Evolutionary conservation across 2,329 filamentous ascomycete species (phyloP).

Genomic region (Leptographium radiaticola): DNA sequence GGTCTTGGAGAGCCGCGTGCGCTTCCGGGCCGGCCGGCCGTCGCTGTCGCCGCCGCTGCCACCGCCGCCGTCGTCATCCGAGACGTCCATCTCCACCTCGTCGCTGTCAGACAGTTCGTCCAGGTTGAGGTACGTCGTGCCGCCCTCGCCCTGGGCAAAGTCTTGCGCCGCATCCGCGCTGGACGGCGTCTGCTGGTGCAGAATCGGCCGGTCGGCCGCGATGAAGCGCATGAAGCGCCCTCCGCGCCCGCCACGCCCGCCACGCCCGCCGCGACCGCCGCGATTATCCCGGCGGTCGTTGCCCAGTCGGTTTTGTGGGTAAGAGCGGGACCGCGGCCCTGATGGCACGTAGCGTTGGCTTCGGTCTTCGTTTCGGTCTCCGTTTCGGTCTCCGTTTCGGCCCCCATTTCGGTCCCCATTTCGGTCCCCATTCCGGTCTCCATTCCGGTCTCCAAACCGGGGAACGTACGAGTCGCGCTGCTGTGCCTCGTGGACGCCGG

Average conservation of each 20-base stretch:
- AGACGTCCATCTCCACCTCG: conserved; percentile 53
- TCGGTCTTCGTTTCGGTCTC: not conserved
- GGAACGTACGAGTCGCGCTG: conserved; percentile 32
- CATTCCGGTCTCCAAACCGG: conserved; percentile 12
- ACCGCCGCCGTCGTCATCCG: conserved; percentile 26
- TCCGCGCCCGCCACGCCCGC: not conserved
- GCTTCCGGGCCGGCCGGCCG: conserved; percentile 9
- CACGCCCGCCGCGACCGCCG: not conserved
- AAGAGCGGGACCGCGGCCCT: conserved; percentile 5
- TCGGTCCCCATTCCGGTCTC: not conserved
- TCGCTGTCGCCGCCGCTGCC: conserved; percentile 22
- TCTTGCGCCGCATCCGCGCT: conserved; percentile 26
- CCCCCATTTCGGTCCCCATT: not conserved
- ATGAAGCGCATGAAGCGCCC: conserved; percentile 19
- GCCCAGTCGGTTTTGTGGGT: not conserved
- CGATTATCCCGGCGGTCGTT: not conserved
- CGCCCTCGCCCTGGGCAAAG: conserved; percentile 29
- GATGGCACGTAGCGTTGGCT: not conserved
- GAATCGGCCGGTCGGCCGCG: conserved; percentile 35
- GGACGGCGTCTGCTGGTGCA: conserved; percentile 28
- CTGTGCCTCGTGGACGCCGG: conserved; percentile 34
- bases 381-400: not conserved
- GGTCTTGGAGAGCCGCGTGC: conserved; percentile 2
- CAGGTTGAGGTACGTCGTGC: conserved; percentile 38
- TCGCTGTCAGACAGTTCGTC: conserved; percentile 50